A percentile compares a stretch with the other conserved stretches of the same genome.
These are phyloP conservation scores for Pulicaria dysenterica DNA, from an alignment of 129 eudicot species.

Conservation along the genomic window DNA sequence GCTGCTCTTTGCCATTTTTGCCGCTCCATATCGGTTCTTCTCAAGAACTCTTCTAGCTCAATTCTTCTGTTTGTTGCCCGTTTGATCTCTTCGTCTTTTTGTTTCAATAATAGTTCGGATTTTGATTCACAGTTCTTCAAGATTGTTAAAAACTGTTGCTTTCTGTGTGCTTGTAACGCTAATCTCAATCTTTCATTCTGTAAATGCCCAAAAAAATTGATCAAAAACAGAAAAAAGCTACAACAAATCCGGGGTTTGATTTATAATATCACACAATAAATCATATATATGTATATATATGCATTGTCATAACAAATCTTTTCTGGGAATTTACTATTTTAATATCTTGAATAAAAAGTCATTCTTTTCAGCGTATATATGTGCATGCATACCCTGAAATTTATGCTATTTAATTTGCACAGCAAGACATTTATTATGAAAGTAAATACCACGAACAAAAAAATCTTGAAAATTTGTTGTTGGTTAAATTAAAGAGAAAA, in stretches of 20 bases:
- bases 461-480: not conserved
- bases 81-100: slow-evolving; percentile 76
- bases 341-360: not conserved
- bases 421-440: not conserved
- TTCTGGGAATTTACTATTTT: not conserved
- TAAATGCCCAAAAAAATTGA: not conserved
- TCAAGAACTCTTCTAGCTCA: slow-evolving; percentile 56
- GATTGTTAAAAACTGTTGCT: slow-evolving; percentile 53
- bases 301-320: not conserved
- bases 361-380: not conserved
- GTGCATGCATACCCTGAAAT: slow-evolving; percentile 7
- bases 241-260: not conserved
- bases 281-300: not conserved
- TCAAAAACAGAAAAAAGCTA: not conserved
- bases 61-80: slow-evolving; percentile 47
- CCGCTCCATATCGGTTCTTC: slow-evolving; percentile 57
- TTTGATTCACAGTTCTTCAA: slow-evolving; percentile 56
- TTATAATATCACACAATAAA: too few species aligned
- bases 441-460: not conserved
- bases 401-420: not conserved
- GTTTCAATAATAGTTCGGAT: slow-evolving; percentile 43
- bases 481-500: not conserved
- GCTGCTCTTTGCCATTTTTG: slow-evolving; percentile 78
- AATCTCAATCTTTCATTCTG: slow-evolving; percentile 73
- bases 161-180: slow-evolving; percentile 61